Conservation (phyloP, 2,329 filamentous ascomycete species). For the Lojkania enalia region DNA sequence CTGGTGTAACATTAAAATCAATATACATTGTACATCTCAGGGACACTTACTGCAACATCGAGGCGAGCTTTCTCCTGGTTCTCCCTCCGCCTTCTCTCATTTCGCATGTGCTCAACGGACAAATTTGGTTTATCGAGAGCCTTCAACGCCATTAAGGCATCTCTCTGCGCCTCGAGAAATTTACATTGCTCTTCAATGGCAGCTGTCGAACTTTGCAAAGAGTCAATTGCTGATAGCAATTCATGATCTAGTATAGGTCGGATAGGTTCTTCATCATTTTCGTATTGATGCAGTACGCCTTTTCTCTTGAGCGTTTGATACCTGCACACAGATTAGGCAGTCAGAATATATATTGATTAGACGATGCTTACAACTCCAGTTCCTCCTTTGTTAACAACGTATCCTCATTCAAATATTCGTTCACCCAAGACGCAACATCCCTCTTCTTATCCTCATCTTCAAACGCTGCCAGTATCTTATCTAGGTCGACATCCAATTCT, state of each 20-base stretch:
- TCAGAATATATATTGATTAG: no score
- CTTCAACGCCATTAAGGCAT: constrained; percentile 60
- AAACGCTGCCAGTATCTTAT: constrained; percentile 55
- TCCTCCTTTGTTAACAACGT: constrained; percentile 56
- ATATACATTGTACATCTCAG: neutral
- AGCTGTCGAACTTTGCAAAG: constrained; percentile 66
- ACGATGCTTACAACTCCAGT: constrained; percentile 47
- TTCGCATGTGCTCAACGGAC: constrained; percentile 41
- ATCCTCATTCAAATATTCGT: constrained; percentile 50
- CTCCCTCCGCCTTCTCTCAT: constrained; percentile 43
- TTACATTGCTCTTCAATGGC: constrained; percentile 67
- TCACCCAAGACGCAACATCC: constrained; percentile 50
- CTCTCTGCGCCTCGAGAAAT: constrained; percentile 63
- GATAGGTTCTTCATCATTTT: constrained; percentile 30
- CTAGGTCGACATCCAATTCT: constrained; percentile 48
- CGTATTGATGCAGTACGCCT: constrained; percentile 36
- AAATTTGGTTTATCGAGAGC: constrained; percentile 50
- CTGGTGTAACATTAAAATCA: constrained; percentile 13
- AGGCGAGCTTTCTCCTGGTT: constrained; percentile 48
- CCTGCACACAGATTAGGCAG: constrained; percentile 19
- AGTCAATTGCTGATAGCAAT: constrained; percentile 62
- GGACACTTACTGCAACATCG: constrained; percentile 42
- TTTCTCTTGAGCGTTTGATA: constrained; percentile 40
- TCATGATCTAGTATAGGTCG: constrained; percentile 63
- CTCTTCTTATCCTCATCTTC: constrained; percentile 46